phyloP scores from a whole-genome alignment of 192 early-diverging fungal genomes.

The Backusella liffmaniae region DNA sequence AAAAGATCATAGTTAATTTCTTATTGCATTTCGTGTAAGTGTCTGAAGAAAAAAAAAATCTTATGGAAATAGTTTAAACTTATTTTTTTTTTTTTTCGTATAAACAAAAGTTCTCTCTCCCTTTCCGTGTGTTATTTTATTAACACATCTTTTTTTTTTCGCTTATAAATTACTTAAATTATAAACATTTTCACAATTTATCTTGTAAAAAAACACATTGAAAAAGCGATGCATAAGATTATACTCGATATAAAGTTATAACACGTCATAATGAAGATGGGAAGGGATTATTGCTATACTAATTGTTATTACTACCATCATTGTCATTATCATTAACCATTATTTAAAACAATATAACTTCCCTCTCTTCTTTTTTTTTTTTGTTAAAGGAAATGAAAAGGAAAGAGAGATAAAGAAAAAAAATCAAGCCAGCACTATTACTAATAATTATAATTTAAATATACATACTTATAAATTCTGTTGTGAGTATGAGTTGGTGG shows the following conservation, averaged over 20 bases:
- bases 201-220: neutral
- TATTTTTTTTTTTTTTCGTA: neutral
- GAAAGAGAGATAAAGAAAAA: neutral
- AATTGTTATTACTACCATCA: neutral
- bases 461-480: slow-evolving; percentile 9
- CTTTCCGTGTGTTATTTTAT: neutral
- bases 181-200: neutral
- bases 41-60: neutral
- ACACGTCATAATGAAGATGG: neutral
- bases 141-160: neutral
- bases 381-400: slow-evolving; percentile 8
- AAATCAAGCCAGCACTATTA: neutral
- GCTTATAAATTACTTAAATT: neutral
- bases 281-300: neutral
- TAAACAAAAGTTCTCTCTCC: neutral
- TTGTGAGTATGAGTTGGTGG: neutral
- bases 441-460: slow-evolving; percentile 4
- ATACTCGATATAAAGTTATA: neutral
- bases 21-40: neutral
- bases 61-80: neutral
- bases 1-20: neutral
- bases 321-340: neutral
- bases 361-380: neutral
- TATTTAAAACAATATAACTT: slow-evolving; percentile 12
- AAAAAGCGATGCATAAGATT: neutral